Base-by-base conservation (phyloP, 1,139 yeast species). In the Hemisphaericaspora xylanilytica region DNA sequence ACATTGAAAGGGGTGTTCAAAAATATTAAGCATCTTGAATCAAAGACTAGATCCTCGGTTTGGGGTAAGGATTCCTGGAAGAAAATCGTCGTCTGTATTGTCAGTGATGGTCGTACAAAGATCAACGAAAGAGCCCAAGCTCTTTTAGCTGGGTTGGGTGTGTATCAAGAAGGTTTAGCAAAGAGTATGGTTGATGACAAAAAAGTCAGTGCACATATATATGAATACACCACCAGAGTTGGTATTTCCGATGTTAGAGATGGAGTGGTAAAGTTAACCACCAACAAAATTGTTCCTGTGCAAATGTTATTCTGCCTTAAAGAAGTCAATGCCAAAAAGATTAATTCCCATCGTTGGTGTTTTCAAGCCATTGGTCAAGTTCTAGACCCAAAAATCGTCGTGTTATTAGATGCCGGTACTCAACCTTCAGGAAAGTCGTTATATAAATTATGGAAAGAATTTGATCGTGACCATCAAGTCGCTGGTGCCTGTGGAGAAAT, bases 401-500 rank as follows among this genome's bases (percentile, higher is more conserved):
- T 71, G 6, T 59, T 71, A 33, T 58, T 71, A 33, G 77, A 71
- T 56, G 73, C 74, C 28, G 77, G 77, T 43, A 71, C 77, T 24
- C 75, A 70, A 46, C 77, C 77, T 10, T 47, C 65, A 5, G 75
- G 75, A 4, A 69, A 69, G 41, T 61, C 76, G 1, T 58, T 71
- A 40, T 71, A 70, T 47, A 73, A 70, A 46, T 59, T 71, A 44
- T 71, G 77, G 77, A 71, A 70, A 46, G 75, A 70, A 42, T 71
- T 71, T 43, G 75, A 70, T 46, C 57, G 62, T 39, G 76, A 71
- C 44, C 66, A 70, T n/a, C 64, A 60, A 42, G 76, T 71, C 16
- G 77, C 77, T 1, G 77, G 77, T 33, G 74, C 76, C 5, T 71
- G 76, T 64, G 77, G 77, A 17, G 77, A 71, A 47, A 71, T 71